A percentile compares a stretch with the other conserved stretches of the same genome.
These are phyloP conservation scores for Dothistroma pini DNA, from an alignment of 2,329 filamentous ascomycete species.

Conservation along the genomic window DNA sequence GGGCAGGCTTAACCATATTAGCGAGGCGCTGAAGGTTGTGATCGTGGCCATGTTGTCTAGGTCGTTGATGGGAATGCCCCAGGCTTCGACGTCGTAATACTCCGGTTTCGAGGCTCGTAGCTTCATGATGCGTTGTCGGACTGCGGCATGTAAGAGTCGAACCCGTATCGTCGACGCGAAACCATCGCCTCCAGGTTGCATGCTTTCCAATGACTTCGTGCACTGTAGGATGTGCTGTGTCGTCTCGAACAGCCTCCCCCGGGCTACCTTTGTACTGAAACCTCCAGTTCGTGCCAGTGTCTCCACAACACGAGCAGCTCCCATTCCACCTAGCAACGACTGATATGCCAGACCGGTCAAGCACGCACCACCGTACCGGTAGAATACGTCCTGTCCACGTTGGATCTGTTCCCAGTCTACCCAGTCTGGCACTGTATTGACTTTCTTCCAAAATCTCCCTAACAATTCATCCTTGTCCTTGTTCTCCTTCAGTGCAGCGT, in stretches of 20 bases:
- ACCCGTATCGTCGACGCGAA: constrained; percentile 64
- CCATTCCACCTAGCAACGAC: constrained; percentile 67
- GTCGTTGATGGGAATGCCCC: constrained; percentile 69
- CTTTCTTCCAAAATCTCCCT: constrained; percentile 59
- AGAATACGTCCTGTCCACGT: constrained; percentile 72
- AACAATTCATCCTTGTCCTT: constrained; percentile 54
- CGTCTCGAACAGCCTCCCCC: constrained; percentile 66
- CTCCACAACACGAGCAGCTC: constrained; percentile 68
- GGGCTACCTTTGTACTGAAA: constrained; percentile 65
- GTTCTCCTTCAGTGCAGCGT: constrained; percentile 59
- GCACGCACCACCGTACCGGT: constrained; percentile 66
- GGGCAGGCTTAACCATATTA: constrained; percentile 67
- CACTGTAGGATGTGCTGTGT: constrained; percentile 73
- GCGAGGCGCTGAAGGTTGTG: constrained; percentile 62
- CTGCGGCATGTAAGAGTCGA: constrained; percentile 64
- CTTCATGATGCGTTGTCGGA: constrained; percentile 61
- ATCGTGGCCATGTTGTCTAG: constrained; percentile 72
- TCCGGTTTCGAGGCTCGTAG: constrained; percentile 54
- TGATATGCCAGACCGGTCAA: constrained; percentile 63
- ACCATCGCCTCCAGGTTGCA: constrained; percentile 65
- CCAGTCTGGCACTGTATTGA: constrained; percentile 69
- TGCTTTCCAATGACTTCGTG: constrained; percentile 59
- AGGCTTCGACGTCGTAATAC: constrained; percentile 59
- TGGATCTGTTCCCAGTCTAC: constrained; percentile 74
- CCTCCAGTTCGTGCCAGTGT: constrained; percentile 71